These are phyloP conservation scores for Epichloe sylvatica DNA, from an alignment of 2,329 filamentous ascomycete species.

Conservation along the genomic window DNA sequence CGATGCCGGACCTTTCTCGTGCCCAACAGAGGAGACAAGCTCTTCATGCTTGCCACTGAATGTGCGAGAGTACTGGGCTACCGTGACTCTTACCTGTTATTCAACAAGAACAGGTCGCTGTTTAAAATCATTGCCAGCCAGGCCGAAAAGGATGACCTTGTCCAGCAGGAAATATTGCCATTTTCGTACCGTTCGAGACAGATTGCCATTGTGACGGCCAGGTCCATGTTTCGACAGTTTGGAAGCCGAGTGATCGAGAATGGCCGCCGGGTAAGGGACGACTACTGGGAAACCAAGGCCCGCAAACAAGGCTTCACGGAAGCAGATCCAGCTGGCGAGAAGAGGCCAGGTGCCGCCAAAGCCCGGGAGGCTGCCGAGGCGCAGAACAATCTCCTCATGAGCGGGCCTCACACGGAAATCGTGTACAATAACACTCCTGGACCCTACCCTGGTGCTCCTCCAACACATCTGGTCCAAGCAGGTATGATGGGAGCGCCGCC, in stretches of 20 bases:
- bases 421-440: constrained; percentile 66
- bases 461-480: constrained; percentile 56
- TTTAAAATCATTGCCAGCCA: constrained; percentile 97
- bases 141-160: constrained; percentile 89
- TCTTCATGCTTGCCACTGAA: constrained; percentile 98
- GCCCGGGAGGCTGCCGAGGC: constrained; percentile 70
- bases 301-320: constrained; percentile 97
- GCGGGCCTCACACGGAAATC: constrained; percentile 67
- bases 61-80: constrained; percentile 90
- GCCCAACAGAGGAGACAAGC: constrained; percentile 76
- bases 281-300: constrained; percentile 98
- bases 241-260: constrained; percentile 85
- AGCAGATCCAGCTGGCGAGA: constrained; percentile 88
- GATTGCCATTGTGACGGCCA: constrained; percentile 93
- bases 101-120: constrained; percentile 95
- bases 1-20: constrained; percentile 88
- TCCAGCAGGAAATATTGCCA: constrained; percentile 84
- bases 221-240: constrained; percentile 98
- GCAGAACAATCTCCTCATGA: constrained; percentile 46
- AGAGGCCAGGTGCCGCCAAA: constrained; percentile 83
- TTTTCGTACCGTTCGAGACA: constrained; percentile 98
- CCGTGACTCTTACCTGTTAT: constrained; percentile 91
- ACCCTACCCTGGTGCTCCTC: constrained; percentile 51
- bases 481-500: constrained; percentile 53
- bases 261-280: constrained; percentile 81